Base-by-base conservation (phyloP, 306 rosid species). In the Cicer bijugum region DNA sequence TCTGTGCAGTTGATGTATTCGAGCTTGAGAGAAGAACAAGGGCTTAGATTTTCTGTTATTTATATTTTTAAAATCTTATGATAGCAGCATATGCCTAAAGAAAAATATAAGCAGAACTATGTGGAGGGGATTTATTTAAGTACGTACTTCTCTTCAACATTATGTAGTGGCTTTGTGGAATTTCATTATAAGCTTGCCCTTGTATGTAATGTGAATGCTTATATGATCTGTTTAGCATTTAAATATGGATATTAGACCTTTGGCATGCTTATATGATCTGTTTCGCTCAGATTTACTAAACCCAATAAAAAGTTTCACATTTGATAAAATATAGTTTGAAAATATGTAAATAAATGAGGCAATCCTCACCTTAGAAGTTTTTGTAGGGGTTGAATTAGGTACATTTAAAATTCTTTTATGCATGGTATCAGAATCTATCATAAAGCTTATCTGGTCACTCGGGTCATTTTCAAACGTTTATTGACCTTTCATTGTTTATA, bases 1-100 rank as follows among this genome's bases (percentile, higher is more conserved):
- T 38, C 20, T 47, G 43, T 69, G 81, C 84, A 83, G 86, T 42
- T 83, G 77, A 79, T 40, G 69, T 47, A 50, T 15, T 62, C n/a
- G 67, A 4, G 64, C 15, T 53, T 19, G 51, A 67, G 74, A 78
- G 35, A 28, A 78, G 64, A 46, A 7, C 2, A 47, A 58, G 66
- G 75, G 48, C 57, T 20, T 38, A n/a, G 68, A 64, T 64, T 72
- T 56, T 75, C 72, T 69, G 56, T 44, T 55, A 53, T 61, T 16
- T 75, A 81, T 61, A 64, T 8, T 58, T 16, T 75, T 61, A 12
- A 33, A 67, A 60, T 70, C 6, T 38, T 50, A 58, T 50, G 46
- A 37, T 50, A 69, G 48, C 46, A 51, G 8, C 9, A 42, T 42
- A 38, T 48, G 64, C 60, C 70, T 63, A 47, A 57, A 70, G 17